Evolutionary conservation across 1,284 basidiomycete genomes (phyloP), one percentile per base, ranked within the genome.

Genomic region (Grifola frondosa): DNA sequence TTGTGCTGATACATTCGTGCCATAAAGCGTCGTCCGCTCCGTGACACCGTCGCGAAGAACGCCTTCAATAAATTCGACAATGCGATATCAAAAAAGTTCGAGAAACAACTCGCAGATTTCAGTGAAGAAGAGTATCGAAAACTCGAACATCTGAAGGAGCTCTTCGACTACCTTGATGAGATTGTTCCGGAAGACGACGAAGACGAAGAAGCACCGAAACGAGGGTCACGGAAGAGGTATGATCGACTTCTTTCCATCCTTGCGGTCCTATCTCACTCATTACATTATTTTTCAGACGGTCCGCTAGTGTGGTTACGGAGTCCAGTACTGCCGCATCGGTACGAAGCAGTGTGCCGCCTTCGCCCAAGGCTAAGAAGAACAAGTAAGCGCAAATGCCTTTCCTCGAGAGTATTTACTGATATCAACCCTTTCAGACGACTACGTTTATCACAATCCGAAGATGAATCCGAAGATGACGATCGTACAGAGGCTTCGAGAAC

Each of bases 1-100:
- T 11, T 29, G 10, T 29, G 30, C 13, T 35, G 24, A 31, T 13
- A 16, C 17, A 4, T n/a, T n/a, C n/a, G n/a, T n/a, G n/a, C n/a
- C n/a, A n/a, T n/a, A 5, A 49, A 91, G 86, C 84, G 85, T 64
- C 83, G 82, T 13, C 87, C 88, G 0, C 68, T 89, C 22, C 73
- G 79, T 13, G 90, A 94, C 49, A 69, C 81, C 0, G 67, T 78
- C 0, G 78, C 85, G 10, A 78, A 81, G 46, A 93, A 89, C 56
- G 76, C 87, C 1, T 71, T 96, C 39, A 65, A 66, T 20, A 78
- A 80, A 32, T 91, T 93, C 65, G 80, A 84, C 42, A 68, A 65
- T 5, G 60, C 69, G 10, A 67, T 92, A 40, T 57, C 65, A 24
- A 84, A 81, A 56, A 70, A 73, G 42, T 91, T 80, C 59, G 69